Percentiles rank a stretch among this genome's conserved stretches.
Evolutionary conservation across 805 yeast genomes (phyloP).

Genomic region (Myxozyma lipomycoides): DNA sequence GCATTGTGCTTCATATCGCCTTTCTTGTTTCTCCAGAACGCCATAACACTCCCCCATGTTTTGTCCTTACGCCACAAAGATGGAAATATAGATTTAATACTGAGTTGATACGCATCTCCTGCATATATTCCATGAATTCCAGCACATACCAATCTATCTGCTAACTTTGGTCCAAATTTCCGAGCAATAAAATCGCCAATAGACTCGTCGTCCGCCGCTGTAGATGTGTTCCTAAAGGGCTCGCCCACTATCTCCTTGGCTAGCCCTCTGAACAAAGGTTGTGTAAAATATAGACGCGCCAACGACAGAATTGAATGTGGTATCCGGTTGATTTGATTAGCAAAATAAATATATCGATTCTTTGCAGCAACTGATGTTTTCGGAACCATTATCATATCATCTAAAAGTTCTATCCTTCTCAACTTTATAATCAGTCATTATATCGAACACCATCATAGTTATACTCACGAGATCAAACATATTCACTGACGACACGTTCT

Average conservation of each 20-base stretch:
- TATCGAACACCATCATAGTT: neutral
- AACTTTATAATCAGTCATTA: too few relatives aligned
- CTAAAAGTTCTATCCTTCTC: slow-evolving; percentile 47
- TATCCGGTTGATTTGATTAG: slow-evolving; percentile 26
- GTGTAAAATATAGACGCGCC: slow-evolving; percentile 13
- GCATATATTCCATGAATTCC: slow-evolving; percentile 87
- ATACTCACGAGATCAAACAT: slow-evolving; percentile 55
- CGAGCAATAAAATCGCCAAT: slow-evolving; percentile 63
- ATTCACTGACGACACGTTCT: slow-evolving; percentile 42
- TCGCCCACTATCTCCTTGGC: slow-evolving; percentile 18
- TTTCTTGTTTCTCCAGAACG: slow-evolving; percentile 4
- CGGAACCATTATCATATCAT: slow-evolving; percentile 57
- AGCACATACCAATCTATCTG: slow-evolving; percentile 70
- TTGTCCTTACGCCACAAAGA: slow-evolving; percentile 17
- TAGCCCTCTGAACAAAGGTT: slow-evolving; percentile 43
- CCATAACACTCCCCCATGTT: slow-evolving; percentile 10
- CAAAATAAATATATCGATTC: slow-evolving; percentile 23
- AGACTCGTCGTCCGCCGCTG: slow-evolving; percentile 55
- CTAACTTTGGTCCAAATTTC: slow-evolving; percentile 55
- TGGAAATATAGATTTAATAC: slow-evolving; percentile 39
- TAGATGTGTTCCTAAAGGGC: slow-evolving; percentile 16
- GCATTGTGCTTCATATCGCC: neutral
- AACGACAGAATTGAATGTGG: slow-evolving; percentile 29
- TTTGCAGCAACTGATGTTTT: slow-evolving; percentile 52
- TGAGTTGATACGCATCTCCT: slow-evolving; percentile 65